Conservation (phyloP, 129 eudicot species). For the Helianthus tuberosus region DNA sequence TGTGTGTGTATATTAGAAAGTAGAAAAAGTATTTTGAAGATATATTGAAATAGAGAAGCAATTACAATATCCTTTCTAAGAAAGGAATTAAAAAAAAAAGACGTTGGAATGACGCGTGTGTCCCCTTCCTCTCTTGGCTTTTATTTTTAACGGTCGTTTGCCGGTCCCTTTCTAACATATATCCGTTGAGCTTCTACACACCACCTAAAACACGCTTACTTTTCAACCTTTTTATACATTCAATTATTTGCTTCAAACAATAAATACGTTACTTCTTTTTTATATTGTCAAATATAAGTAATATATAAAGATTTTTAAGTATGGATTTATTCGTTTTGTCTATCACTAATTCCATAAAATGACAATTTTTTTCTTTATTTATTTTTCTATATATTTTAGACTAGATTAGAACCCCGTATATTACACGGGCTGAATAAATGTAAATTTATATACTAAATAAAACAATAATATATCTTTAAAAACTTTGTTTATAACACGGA, state of each 20-base stretch:
- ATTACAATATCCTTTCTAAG: neutral
- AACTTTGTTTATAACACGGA: no score
- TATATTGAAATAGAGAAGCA: neutral
- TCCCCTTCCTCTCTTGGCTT: neutral
- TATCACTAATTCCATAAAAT: neutral
- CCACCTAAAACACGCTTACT: slow-evolving; percentile 4
- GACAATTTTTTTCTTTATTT: no score
- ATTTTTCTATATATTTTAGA: neutral
- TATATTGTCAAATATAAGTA: neutral
- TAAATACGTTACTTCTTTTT: neutral
- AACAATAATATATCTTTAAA: no score
- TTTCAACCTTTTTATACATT: neutral
- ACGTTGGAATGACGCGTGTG: neutral
- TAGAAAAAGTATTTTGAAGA: no score
- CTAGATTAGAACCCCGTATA: no score
- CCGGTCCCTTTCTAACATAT: slow-evolving; percentile 14
- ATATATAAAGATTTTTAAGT: neutral
- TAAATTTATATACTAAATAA: no score
- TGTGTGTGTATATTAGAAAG: no score
- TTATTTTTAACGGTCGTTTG: slow-evolving; percentile 24
- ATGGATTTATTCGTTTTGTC: neutral
- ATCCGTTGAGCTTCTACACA: slow-evolving; percentile 21
- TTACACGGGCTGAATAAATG: no score
- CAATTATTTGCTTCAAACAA: neutral
- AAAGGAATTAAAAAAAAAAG: neutral